These are phyloP conservation scores for Anaeramoeba ignava DNA, from an alignment of 78 protist genomes.

Conservation along the genomic window DNA sequence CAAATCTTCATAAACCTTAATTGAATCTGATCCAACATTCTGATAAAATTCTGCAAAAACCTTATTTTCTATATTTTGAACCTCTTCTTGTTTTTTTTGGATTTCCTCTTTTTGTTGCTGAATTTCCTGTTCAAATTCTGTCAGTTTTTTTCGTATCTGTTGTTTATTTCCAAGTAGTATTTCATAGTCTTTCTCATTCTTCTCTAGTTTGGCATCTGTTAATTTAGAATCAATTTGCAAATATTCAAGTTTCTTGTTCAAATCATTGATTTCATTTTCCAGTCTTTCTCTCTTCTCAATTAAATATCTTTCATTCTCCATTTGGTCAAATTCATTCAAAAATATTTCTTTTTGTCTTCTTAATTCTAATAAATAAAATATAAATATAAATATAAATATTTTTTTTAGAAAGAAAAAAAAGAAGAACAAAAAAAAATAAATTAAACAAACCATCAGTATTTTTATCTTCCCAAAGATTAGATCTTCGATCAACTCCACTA, in stretches of 20 bases:
- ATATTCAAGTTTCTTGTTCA: neutral
- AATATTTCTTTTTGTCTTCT: too few relatives aligned
- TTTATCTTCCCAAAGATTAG: conserved; percentile 16
- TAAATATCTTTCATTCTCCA: neutral
- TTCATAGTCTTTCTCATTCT: neutral
- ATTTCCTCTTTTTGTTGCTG: neutral
- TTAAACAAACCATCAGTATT: too few relatives aligned
- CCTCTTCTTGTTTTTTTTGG: neutral
- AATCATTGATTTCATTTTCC: neutral
- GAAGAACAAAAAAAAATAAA: too few relatives aligned
- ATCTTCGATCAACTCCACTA: conserved; percentile 1
- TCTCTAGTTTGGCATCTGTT: neutral
- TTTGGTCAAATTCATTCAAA: neutral
- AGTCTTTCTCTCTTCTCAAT: neutral
- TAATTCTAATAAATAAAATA: too few relatives aligned
- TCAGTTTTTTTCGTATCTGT: neutral
- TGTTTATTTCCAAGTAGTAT: neutral
- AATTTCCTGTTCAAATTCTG: neutral
- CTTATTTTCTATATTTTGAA: neutral
- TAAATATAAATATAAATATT: too few relatives aligned
- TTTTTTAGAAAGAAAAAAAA: too few relatives aligned
- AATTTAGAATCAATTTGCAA: neutral
- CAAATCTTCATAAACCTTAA: neutral
- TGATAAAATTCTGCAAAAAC: neutral
- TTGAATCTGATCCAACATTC: neutral